Base-by-base conservation (phyloP, 768 basidiomycete species). In the Rhodotorula sphaerocarpa region DNA sequence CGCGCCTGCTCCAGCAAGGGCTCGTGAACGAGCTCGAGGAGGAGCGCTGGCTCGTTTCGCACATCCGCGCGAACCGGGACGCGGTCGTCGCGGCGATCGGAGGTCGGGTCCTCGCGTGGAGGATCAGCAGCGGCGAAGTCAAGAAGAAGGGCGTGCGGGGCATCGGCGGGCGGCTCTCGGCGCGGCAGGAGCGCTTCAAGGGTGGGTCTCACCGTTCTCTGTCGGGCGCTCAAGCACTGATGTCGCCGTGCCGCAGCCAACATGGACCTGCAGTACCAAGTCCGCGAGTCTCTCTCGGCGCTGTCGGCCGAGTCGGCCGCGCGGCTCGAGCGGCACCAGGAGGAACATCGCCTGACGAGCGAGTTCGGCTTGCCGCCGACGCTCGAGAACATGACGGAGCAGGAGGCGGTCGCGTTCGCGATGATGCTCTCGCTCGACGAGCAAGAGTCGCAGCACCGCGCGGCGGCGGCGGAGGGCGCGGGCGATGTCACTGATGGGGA, bases 351-450 rank as follows among this genome's bases (percentile, higher is more conserved):
- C 21, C 10, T 53, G 21, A 27, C 50, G 2, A 14, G 9, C 47
- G 50, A 63, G 18, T 63, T 57, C 15, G 66, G 66, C 28, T 42
- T 67, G 3, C 66, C 66, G 12, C 61, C 61, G 3, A 28, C 54
- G 18, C 61, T 67, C 33, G 61, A 59, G 14, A 63, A 60, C 43
- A 53, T 67, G 57, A 67, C 66, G 5, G 66, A 67, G 36, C 61
- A 63, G 16, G 66, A 67, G 43, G 66, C 66, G 28, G 52, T 67
- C 50, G 61, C 58, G 10, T 60, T 60, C n/a, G 66, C 66, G 6
- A 53, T 59, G 55, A 60, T 67, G 50, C 50, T 67, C 10, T 60
- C 58, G 12, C 39, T 34, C 4, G 66, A 67, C 23, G 61, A 67
- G 28, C 31, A 59, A 28, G 66, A 67, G 50, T 23, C 14, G 25